Conservation (phyloP, 106 monocot genomes). For the Allium fistulosum region DNA sequence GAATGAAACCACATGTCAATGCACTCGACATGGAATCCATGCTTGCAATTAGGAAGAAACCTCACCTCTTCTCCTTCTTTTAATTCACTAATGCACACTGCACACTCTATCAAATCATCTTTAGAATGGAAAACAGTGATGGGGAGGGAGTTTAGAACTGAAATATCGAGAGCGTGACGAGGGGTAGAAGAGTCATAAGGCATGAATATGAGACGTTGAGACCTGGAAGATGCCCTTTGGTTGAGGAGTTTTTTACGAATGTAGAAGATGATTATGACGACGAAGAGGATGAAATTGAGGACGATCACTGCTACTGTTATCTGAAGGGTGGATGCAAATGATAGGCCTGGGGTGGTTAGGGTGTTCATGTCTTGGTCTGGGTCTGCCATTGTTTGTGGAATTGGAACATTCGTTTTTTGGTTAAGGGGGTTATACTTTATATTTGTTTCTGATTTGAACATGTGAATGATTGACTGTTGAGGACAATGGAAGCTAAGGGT, state of each 20-base stretch:
- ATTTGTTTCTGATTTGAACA: too few relatives aligned
- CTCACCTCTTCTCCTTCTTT: slow-evolving; percentile 25
- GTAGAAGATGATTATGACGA: slow-evolving; percentile 3
- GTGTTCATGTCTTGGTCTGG: neutral
- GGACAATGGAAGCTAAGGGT: too few relatives aligned
- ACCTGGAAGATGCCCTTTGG: neutral
- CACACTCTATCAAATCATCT: slow-evolving; percentile 12
- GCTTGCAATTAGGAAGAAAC: slow-evolving; percentile 48
- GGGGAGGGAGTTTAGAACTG: slow-evolving; percentile 10
- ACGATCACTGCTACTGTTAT: neutral
- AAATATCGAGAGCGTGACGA: slow-evolving; percentile 5
- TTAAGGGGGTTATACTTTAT: too few relatives aligned
- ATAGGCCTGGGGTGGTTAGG: neutral
- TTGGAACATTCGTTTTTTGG: too few relatives aligned
- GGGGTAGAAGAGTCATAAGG: neutral
- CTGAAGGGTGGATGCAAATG: neutral
- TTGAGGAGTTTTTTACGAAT: neutral
- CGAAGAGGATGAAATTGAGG: neutral
- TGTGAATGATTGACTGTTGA: too few relatives aligned
- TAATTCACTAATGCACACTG: slow-evolving; percentile 20
- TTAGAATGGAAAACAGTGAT: slow-evolving; percentile 1
- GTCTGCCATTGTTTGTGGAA: neutral
- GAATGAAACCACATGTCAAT: slow-evolving; percentile 63
- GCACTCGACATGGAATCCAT: slow-evolving; percentile 59
- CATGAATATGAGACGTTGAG: neutral